These are phyloP conservation scores for Ceratobasidium sp. DNA, from an alignment of 1,284 basidiomycete species.

Conservation along the genomic window DNA sequence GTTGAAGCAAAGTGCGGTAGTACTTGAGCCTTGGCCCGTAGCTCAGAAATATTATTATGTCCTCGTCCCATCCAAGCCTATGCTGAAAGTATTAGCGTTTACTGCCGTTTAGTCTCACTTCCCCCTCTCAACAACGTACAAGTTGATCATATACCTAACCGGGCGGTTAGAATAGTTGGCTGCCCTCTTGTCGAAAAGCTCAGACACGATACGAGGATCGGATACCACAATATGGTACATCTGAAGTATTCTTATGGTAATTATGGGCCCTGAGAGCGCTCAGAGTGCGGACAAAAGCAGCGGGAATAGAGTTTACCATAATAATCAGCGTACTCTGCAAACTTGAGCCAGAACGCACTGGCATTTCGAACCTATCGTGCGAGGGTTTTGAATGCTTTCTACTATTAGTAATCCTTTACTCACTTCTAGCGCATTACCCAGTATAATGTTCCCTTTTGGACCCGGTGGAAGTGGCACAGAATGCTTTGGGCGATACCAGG, in stretches of 20 bases:
- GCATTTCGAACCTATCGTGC: slow-evolving; percentile 13
- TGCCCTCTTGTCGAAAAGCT: slow-evolving; percentile 5
- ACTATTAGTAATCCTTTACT: neutral
- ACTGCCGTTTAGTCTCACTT: neutral
- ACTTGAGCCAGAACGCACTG: slow-evolving; percentile 28
- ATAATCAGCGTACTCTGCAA: slow-evolving; percentile 15
- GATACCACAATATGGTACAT: neutral
- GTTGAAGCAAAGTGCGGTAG: slow-evolving; percentile 30
- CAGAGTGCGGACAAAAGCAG: neutral
- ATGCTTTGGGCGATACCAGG: slow-evolving; percentile 12
- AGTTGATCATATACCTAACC: slow-evolving; percentile 7
- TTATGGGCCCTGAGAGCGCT: neutral
- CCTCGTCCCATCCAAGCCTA: slow-evolving; percentile 26
- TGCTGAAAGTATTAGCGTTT: neutral
- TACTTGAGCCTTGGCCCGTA: slow-evolving; percentile 11
- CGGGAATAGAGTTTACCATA: neutral
- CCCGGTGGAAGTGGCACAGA: slow-evolving; percentile 15
- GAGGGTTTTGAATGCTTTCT: neutral
- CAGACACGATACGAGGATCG: neutral
- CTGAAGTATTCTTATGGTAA: slow-evolving; percentile 1
- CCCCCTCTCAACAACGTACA: neutral
- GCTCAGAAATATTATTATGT: slow-evolving; percentile 26
- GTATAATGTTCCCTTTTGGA: slow-evolving; percentile 3
- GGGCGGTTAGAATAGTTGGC: slow-evolving; percentile 5
- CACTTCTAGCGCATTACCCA: slow-evolving; percentile 17